phyloP scores from a whole-genome alignment of 805 yeast genomes.

The Starmera caribaea region DNA sequence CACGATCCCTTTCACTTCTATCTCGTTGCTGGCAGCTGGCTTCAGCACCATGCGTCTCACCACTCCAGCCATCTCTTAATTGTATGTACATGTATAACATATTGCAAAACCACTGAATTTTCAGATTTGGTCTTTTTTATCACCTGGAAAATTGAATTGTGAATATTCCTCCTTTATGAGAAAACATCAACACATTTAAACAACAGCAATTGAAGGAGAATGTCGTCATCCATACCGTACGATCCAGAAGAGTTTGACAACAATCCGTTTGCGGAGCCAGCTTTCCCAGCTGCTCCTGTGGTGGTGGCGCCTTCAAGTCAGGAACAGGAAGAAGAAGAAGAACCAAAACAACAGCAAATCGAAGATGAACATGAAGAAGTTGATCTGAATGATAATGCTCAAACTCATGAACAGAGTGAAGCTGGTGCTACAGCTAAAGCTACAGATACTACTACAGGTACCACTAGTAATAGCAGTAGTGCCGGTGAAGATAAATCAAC shows the following conservation, averaged over 20 bases:
- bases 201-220: slow-evolving; percentile 7
- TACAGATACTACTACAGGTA: too few relatives aligned
- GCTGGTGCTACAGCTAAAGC: not conserved
- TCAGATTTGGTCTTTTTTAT: too few relatives aligned
- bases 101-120: not conserved
- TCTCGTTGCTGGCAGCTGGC: slow-evolving; percentile 16
- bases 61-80: not conserved
- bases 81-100: not conserved
- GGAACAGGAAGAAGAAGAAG: slow-evolving; percentile 1
- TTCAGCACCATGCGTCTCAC: slow-evolving; percentile 15
- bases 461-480: too few relatives aligned
- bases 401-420: not conserved
- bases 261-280: slow-evolving; percentile 51
- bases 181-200: not conserved
- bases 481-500: too few relatives aligned
- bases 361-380: not conserved
- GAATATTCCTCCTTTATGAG: not conserved
- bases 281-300: slow-evolving; percentile 6
- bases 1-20: slow-evolving; percentile 39
- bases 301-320: slow-evolving; percentile 12
- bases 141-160: not conserved
- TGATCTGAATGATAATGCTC: slow-evolving; percentile 1
- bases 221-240: slow-evolving; percentile 36
- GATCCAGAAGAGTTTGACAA: slow-evolving; percentile 50
- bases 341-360: slow-evolving; percentile 2